Conservation (phyloP, 2,329 filamentous ascomycete species). For the Scorias spongiosa region DNA sequence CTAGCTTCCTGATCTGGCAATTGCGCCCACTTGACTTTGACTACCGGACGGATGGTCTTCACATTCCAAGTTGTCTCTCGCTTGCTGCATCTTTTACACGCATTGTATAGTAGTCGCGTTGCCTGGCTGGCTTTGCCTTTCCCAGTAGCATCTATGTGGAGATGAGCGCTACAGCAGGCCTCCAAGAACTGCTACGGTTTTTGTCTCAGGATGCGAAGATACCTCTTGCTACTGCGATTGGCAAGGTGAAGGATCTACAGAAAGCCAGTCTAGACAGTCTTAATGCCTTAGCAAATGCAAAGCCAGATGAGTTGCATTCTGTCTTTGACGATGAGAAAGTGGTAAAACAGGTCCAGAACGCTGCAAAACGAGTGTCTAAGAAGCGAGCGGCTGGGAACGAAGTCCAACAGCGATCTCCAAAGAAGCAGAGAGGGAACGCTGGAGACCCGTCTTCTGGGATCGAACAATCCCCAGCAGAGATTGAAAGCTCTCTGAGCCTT, state of each 20-base stretch:
- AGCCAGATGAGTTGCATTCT: constrained; percentile 27
- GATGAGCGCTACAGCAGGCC: constrained; percentile 10
- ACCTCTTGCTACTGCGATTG: constrained; percentile 38
- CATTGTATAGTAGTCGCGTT: too few species aligned
- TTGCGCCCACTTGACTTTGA: too few species aligned
- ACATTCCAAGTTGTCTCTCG: too few species aligned
- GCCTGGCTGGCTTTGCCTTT: too few species aligned
- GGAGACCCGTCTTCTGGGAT: constrained; percentile 17
- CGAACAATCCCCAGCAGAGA: constrained; percentile 32
- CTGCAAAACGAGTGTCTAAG: constrained; percentile 41
- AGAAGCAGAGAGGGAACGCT: constrained; percentile 21
- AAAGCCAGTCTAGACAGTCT: constrained; percentile 30
- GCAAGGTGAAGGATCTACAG: constrained; percentile 40
- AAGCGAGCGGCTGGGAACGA: constrained; percentile 33
- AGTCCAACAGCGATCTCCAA: constrained; percentile 12
- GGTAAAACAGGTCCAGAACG: constrained; percentile 41
- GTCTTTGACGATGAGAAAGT: constrained; percentile 38
- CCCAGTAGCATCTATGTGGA: not conserved
- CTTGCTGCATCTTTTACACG: too few species aligned
- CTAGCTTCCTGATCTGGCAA: too few species aligned
- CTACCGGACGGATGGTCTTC: too few species aligned
- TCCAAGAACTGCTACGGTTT: constrained; percentile 37
- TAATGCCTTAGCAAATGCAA: constrained; percentile 34
- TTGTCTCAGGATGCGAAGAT: constrained; percentile 43
- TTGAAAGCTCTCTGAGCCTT: constrained; percentile 48